A percentile compares a stretch with the other conserved stretches of the same genome.
Conservation (phyloP, 495 filamentous ascomycete genomes). For the Trichoderma asperelloides region DNA sequence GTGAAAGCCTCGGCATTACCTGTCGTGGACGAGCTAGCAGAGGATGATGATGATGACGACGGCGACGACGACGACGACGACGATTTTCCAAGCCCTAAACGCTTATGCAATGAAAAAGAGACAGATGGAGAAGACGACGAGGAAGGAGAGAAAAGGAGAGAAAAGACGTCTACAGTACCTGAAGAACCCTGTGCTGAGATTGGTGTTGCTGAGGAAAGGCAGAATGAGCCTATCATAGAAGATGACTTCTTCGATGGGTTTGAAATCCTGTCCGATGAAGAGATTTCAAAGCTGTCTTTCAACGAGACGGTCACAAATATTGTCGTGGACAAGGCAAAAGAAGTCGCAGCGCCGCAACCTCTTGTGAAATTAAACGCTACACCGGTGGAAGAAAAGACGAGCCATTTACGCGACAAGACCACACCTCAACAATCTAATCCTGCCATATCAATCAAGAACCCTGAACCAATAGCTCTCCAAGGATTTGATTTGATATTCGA, state of each 20-base stretch:
- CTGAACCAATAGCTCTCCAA: background rate
- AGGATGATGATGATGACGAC: slow-evolving; percentile 6
- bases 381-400: background rate
- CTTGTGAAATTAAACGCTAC: background rate
- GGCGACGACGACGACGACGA: background rate
- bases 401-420: background rate
- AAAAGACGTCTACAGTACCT: background rate
- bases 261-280: background rate
- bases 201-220: slow-evolving; percentile 12
- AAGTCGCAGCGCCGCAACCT: background rate
- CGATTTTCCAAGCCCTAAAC: background rate
- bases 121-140: background rate
- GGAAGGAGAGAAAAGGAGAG: background rate
- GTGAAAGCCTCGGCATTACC: background rate
- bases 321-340: background rate
- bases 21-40: slow-evolving; percentile 11
- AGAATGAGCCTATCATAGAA: slow-evolving; percentile 11
- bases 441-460: background rate
- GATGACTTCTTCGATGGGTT: slow-evolving; percentile 14
- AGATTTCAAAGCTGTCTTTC: background rate
- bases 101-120: background rate
- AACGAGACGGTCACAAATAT: background rate
- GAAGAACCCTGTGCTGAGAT: background rate
- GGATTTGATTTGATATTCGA: background rate
- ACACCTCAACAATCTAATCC: background rate